Base-by-base conservation (phyloP, 202 grass and related monocot genomes). In the Carex arenaria region DNA sequence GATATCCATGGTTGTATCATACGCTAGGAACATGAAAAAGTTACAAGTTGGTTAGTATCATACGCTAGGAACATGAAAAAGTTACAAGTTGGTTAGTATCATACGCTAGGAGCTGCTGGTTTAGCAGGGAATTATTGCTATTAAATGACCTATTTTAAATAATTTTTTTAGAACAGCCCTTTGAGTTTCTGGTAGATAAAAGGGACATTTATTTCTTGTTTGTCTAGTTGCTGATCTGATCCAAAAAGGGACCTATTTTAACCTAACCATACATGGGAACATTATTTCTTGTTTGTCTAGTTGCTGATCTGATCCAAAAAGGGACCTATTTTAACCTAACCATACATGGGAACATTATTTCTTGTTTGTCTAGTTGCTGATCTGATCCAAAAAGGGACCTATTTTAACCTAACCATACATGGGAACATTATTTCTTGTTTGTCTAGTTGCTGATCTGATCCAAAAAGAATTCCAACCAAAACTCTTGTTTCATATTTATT, bases 241-340 rank as follows among this genome's bases (percentile, higher is more conserved):
- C 72, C 51, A 56, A 55, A 75, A 74, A 43, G 1, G n/a, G n/a
- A n/a, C n/a, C n/a, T n/a, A n/a, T n/a, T n/a, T n/a, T 34, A 59
- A 77, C 72, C 72, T 57, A 77, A 76, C 51, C 26, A 11, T 34
- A 13, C 13, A 54, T 55, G 23, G 26, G 7, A 54, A 68, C 7
- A 76, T 55, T 55, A 15, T 55, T 28, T 31, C 7, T 34, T 0
- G 12, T 67, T 31, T 43, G 18, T 43, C 36, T 43, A 70, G 26
- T 56, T 76, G 72, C 7, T 68, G 51, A 20, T 55, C 51, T 56
- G 4, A 31, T 76, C 72, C 51, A 56, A 55, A 75, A 74, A 43
- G 1, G n/a, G n/a, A n/a, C n/a, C n/a, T n/a, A n/a, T n/a, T n/a
- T n/a, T 34, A 59, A 77, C 72, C 72, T 57, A 77, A 76, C 51